Base-by-base conservation (phyloP, 73 alveolate genomes). In the Breviolum minutum region DNA sequence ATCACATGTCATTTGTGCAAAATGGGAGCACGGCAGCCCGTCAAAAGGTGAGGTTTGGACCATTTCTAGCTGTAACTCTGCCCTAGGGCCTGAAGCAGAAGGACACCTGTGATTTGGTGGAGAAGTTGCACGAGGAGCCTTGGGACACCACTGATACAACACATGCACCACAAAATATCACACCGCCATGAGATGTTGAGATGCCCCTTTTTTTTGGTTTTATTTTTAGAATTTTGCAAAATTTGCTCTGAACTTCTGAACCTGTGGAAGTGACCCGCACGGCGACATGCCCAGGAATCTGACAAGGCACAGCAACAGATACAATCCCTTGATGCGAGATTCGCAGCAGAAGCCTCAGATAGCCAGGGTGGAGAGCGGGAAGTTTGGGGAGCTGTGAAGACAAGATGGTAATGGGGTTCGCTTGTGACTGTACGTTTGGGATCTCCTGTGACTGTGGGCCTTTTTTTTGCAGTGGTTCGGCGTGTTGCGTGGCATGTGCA, bases 31-130 rank as follows among this genome's bases (percentile, higher is more conserved):
- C 3, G 54, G 54, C 77, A 14, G 77, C 77, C 24, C 77, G 17
- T 22, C 17, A 68, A 68, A 68, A 68, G 24, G 77, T 14, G 77
- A 22, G 17, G 77, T 68, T 68, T 68, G 77, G 17, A 17, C 77
- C 77, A 17, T 68, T 68, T 68, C 77, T 68, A 22, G n/a, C 48
- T 73, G n/a, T 7, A 14, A 27, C 14, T 24, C 83, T 69, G 24
- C 40, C 81, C 79, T 14, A 86, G 94, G 94, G 63, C 7, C 11
- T 61, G 7, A 86, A 63, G 80, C 94, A 86, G 29, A 63, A 86
- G 80, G 62, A 30, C 10, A 27, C 63, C 27, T 14, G 70, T 10
- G 94, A 61, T 13, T 12, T 86, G 61, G 63, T 86, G 94, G 94
- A 86, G 20, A 63, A 6, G 60, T 29, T 86, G 94, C 79, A 79